phyloP scores from a whole-genome alignment of 2,329 filamentous ascomycete genomes.

The Colletotrichum lupini region DNA sequence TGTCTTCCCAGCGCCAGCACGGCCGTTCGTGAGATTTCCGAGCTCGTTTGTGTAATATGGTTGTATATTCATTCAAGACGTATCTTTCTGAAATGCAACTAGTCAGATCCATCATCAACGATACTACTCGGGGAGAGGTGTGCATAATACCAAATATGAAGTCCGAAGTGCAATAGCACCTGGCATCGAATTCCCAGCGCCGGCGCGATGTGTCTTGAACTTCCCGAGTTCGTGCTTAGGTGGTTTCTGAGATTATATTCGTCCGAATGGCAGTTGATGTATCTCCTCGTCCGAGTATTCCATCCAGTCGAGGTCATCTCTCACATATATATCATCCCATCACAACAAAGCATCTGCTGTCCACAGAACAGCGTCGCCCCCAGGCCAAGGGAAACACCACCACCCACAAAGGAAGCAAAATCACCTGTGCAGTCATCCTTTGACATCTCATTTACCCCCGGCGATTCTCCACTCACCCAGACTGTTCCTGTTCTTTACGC shows the following conservation, averaged over 20 bases:
- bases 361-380: background rate
- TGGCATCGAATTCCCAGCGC: background rate
- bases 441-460: background rate
- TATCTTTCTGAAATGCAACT: background rate
- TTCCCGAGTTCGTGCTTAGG: background rate
- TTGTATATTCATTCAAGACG: background rate
- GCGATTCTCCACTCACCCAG: background rate
- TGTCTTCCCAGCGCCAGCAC: no score
- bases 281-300: background rate
- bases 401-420: background rate
- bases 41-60: background rate
- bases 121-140: background rate
- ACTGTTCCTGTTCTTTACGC: background rate
- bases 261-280: background rate
- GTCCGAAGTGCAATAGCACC: background rate
- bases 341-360: background rate
- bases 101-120: background rate
- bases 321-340: background rate
- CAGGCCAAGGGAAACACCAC: background rate
- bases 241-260: background rate
- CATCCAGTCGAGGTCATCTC: background rate
- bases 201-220: background rate
- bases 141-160: background rate
- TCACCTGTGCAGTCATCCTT: background rate
- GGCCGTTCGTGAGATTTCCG: no score